Percentiles rank a stretch among this genome's conserved stretches.
Conservation (phyloP, 495 filamentous ascomycete species). For the Annulohypoxylon nitens region DNA sequence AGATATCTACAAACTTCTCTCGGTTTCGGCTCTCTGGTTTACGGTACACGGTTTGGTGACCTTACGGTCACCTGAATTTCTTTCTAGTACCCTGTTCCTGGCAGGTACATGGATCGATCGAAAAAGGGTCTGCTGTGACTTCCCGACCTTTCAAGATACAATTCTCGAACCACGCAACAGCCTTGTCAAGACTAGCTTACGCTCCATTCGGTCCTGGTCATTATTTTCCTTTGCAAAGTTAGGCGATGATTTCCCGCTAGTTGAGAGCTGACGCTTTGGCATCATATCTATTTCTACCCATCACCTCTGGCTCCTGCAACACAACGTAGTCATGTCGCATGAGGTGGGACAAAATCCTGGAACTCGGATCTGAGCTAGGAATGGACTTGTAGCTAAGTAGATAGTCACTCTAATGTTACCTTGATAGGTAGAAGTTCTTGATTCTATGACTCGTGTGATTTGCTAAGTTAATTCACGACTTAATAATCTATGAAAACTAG, state of each 20-base stretch:
- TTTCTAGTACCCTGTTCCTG: slow-evolving; percentile 4
- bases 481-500: background rate
- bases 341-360: slow-evolving; percentile 10
- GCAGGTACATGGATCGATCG: slow-evolving; percentile 9
- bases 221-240: background rate
- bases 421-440: background rate
- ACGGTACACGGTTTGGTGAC: slow-evolving; percentile 24
- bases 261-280: slow-evolving; percentile 9
- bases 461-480: background rate
- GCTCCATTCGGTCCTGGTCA: slow-evolving; percentile 6
- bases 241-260: background rate
- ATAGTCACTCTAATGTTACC: slow-evolving; percentile 18
- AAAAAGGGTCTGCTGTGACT: background rate
- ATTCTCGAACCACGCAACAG: background rate
- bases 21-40: slow-evolving; percentile 38
- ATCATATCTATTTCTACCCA: slow-evolving; percentile 3
- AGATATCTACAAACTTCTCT: slow-evolving; percentile 8
- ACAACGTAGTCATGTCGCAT: background rate
- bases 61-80: background rate
- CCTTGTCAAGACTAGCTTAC: slow-evolving; percentile 16
- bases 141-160: background rate
- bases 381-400: slow-evolving; percentile 20
- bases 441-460: background rate
- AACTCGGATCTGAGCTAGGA: background rate
- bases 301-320: background rate